Base-by-base conservation (phyloP, 768 basidiomycete species). In the Goffeauzyma gilvescens region DNA sequence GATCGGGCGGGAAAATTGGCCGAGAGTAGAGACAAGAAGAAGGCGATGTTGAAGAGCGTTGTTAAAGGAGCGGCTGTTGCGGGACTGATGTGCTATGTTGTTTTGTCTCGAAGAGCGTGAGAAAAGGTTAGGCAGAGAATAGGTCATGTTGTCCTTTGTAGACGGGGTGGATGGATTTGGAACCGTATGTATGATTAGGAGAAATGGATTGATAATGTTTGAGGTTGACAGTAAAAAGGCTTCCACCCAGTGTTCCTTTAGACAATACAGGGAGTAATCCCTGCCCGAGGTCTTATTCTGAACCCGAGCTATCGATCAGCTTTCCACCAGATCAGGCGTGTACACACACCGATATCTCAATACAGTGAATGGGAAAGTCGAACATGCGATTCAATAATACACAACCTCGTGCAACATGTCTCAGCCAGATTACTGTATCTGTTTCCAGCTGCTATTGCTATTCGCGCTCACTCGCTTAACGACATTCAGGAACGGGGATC, bases 1-100 rank as follows among this genome's bases (percentile, higher is more conserved):
- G 65, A 66, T 32, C 44, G 57, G 33, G 65, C 62, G 5, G 65
- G 63, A 5, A 48, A 45, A 17, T 60, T 59, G 50, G 61, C 58
- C 10, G 52, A 54, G 38, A 14, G 28, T n/a, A 32, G 40, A 7
- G 25, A 39, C 9, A 32, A 32, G 44, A 22, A 32, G 25, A 20
- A 26, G 37, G 8, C 25, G 7, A 3, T 13, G 38, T 12, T 13
- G 2, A 30, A 9, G 9, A 30, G 9, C 28, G 28, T 9, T 9
- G 28, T 30, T n/a, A 30, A 30, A 30, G n/a, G n/a, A 30, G 28
- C 9, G 28, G 28, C 9, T 30, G n/a, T n/a, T 30, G 9, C 9
- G n/a, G 9, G 9, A 9, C 28, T 30, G 9, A n/a, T n/a, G 9
- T n/a, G 9, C 28, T 9, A 9, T 9, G 28, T 30, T 30, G 28